Evolutionary conservation across 352 stramenopile species (phyloP).

Genomic region (Pythium sukuiense): DNA sequence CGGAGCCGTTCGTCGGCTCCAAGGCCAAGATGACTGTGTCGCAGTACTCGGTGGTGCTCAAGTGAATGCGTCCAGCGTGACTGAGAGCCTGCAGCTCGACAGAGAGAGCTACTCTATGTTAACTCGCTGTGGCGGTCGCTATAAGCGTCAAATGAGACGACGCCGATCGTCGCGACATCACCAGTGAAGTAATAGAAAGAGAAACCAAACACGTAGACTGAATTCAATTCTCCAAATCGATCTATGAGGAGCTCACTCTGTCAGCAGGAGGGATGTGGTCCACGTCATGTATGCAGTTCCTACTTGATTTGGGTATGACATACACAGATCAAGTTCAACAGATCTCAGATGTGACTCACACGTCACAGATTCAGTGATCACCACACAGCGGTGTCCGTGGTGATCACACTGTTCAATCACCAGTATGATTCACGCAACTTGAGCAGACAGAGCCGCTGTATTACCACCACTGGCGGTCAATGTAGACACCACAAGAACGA

Average conservation of each 20-base stretch:
- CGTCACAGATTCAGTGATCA: neutral
- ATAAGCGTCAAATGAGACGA: too few species aligned
- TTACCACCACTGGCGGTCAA: too few species aligned
- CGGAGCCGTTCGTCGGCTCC: slow-evolving; percentile 34
- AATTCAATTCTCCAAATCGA: too few species aligned
- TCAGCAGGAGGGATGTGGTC: too few species aligned
- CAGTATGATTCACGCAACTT: neutral
- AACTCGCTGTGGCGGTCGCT: too few species aligned
- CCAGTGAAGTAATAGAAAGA: too few species aligned
- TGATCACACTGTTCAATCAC: neutral
- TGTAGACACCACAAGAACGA: neutral
- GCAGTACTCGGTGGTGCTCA: neutral
- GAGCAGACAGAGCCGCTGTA: neutral
- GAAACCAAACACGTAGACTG: too few species aligned
- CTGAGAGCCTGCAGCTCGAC: too few species aligned
- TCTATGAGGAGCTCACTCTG: too few species aligned
- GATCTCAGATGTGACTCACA: neutral
- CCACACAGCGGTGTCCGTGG: neutral
- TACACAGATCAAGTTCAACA: neutral
- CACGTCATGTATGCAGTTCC: too few species aligned
- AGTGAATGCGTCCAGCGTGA: neutral
- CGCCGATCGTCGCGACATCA: too few species aligned
- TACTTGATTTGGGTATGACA: neutral
- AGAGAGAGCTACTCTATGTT: too few species aligned
- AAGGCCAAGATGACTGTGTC: slow-evolving; percentile 10